A percentile compares a stretch with the other conserved stretches of the same genome.
Evolutionary conservation across 192 early-diverging fungal genomes (phyloP).

Genomic region (Podila horticola): DNA sequence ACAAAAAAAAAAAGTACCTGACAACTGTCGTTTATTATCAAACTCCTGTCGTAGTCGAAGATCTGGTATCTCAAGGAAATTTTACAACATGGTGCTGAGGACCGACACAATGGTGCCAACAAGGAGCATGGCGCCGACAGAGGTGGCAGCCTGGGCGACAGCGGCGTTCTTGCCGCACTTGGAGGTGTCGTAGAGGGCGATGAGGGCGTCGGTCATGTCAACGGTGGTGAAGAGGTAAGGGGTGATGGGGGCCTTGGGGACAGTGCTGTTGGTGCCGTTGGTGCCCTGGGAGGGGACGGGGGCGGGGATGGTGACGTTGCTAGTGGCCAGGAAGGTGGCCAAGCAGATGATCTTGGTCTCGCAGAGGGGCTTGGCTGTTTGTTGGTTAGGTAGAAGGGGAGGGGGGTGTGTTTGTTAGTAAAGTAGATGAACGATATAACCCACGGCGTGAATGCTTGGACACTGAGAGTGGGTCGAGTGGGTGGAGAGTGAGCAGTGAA

Average conservation of each 20-base stretch:
- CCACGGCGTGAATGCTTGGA: too few species aligned
- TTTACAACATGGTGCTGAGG: slow-evolving; percentile 36
- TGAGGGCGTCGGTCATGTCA: slow-evolving; percentile 27
- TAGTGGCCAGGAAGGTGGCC: slow-evolving; percentile 18
- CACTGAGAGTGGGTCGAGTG: too few species aligned
- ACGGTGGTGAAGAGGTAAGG: neutral
- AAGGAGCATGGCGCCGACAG: slow-evolving; percentile 8
- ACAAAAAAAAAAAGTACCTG: too few species aligned
- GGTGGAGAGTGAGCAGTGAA: too few species aligned
- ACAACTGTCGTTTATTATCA: neutral
- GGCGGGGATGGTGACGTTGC: neutral
- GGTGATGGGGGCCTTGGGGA: slow-evolving; percentile 1
- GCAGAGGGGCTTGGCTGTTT: slow-evolving; percentile 36
- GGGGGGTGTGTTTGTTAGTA: too few species aligned
- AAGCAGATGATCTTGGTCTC: slow-evolving; percentile 21
- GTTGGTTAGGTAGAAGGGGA: too few species aligned
- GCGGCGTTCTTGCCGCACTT: slow-evolving; percentile 23
- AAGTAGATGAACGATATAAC: too few species aligned
- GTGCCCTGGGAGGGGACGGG: neutral
- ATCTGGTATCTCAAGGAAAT: neutral
- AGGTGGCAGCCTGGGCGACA: slow-evolving; percentile 24
- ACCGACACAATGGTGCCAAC: slow-evolving; percentile 23
- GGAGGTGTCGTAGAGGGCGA: slow-evolving; percentile 26
- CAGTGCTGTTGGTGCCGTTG: neutral
- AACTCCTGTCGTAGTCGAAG: too few species aligned